A percentile compares a stretch with the other conserved stretches of the same genome.
Conservation (phyloP, 140 eudicot species). For the Senecio squalidus region DNA sequence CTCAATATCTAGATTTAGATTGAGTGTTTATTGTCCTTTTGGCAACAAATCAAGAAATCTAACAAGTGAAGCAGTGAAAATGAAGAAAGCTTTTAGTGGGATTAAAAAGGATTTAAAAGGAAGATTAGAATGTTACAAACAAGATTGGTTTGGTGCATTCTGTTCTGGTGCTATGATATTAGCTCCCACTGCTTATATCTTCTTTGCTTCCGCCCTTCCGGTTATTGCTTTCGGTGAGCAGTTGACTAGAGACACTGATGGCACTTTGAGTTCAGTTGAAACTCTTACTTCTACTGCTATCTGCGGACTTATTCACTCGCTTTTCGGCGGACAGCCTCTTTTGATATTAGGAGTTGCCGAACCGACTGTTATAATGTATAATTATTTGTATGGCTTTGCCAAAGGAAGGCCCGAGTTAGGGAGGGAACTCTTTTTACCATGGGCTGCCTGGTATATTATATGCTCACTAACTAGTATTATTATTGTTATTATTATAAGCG, state of each 20-base stretch:
- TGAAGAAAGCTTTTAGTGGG: conserved; percentile 61
- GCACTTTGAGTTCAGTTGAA: conserved; percentile 78
- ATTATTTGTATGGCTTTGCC: conserved; percentile 62
- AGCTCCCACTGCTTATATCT: conserved; percentile 87
- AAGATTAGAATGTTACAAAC: conserved; percentile 55
- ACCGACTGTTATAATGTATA: conserved; percentile 85
- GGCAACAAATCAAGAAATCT: too few species aligned
- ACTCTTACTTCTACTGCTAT: conserved; percentile 86
- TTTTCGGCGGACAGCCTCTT: conserved; percentile 92
- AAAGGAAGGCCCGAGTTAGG: conserved; percentile 57
- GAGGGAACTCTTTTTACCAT: conserved; percentile 57
- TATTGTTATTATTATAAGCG: neutral
- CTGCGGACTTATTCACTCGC: conserved; percentile 80
- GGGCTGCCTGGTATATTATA: conserved; percentile 72
- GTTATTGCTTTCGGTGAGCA: conserved; percentile 97
- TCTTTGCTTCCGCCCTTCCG: conserved; percentile 96
- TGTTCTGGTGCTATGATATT: conserved; percentile 69
- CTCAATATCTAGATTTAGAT: too few species aligned
- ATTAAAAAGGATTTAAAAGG: conserved; percentile 55
- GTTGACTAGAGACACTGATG: conserved; percentile 84
- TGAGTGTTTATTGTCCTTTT: too few species aligned
- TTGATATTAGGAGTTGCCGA: conserved; percentile 94
- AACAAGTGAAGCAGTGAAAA: too few species aligned
- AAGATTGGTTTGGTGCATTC: conserved; percentile 59
- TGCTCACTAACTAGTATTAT: neutral